Percentiles rank a stretch among this genome's conserved stretches.
Conservation (phyloP, 768 basidiomycete genomes). For the Mycena latifolia region DNA sequence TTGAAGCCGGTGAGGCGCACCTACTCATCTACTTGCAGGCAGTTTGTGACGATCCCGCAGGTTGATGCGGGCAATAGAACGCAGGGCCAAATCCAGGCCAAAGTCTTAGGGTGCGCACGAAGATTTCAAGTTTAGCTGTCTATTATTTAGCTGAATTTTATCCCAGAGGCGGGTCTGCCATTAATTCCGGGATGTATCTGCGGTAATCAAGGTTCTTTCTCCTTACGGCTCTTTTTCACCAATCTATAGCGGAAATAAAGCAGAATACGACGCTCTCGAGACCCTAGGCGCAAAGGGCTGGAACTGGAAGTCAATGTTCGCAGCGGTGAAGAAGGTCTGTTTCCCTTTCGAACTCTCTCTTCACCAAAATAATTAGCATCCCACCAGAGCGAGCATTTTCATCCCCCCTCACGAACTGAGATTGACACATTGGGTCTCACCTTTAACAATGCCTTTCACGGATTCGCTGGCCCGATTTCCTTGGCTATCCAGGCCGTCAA, state of each 20-base stretch:
- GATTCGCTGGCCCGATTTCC: slow-evolving; percentile 22
- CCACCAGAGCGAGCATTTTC: slow-evolving; percentile 32
- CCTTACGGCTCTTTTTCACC: no score
- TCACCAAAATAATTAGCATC: not conserved
- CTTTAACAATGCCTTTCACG: slow-evolving; percentile 14
- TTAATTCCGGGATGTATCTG: slow-evolving; percentile 30
- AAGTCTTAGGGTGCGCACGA: slow-evolving; percentile 23
- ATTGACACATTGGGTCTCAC: slow-evolving; percentile 14
- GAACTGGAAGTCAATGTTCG: slow-evolving; percentile 21
- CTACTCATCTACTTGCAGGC: not conserved
- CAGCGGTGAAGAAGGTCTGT: slow-evolving; percentile 19
- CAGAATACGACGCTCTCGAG: slow-evolving; percentile 28
- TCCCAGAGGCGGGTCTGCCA: slow-evolving; percentile 16
- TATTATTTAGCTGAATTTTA: not conserved
- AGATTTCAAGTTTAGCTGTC: not conserved
- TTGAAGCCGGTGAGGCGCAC: not conserved
- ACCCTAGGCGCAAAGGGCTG: slow-evolving; percentile 29
- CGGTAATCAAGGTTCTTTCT: not conserved
- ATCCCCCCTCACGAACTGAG: slow-evolving; percentile 5
- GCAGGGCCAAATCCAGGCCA: slow-evolving; percentile 24
- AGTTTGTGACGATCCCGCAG: slow-evolving; percentile 25
- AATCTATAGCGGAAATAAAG: slow-evolving; percentile 16
- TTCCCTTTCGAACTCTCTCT: not conserved
- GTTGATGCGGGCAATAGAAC: slow-evolving; percentile 13
- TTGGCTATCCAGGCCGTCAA: slow-evolving; percentile 25